A percentile compares a stretch with the other conserved stretches of the same genome.
These are phyloP conservation scores for Bauhinia variegata DNA, from an alignment of 306 rosid genomes.

Conservation along the genomic window DNA sequence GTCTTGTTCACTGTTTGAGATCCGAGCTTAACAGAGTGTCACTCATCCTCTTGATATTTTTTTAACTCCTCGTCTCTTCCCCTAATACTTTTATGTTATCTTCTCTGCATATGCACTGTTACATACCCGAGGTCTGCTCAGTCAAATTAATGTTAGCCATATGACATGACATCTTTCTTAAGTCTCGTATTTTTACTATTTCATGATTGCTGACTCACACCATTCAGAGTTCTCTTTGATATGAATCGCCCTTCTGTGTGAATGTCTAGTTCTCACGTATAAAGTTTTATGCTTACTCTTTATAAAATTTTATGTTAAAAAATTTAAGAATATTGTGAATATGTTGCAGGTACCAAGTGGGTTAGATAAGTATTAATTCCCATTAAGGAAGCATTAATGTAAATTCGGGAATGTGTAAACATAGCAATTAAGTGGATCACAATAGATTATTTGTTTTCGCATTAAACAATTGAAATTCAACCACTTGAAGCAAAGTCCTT, in stretches of 20 bases:
- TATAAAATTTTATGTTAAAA: too few relatives aligned
- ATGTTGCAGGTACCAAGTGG: too few relatives aligned
- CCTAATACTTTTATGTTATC: constrained; percentile 32
- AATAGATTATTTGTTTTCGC: background rate
- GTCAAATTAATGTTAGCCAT: constrained; percentile 35
- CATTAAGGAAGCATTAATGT: background rate
- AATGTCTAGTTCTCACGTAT: too few relatives aligned
- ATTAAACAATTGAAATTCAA: constrained; percentile 32
- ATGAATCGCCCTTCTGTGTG: too few relatives aligned
- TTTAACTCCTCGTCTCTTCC: constrained; percentile 48
- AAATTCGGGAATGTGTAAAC: constrained; percentile 25
- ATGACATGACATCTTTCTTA: constrained; percentile 7
- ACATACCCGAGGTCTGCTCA: constrained; percentile 39
- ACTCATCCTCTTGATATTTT: constrained; percentile 30
- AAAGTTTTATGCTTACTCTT: background rate
- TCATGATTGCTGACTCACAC: background rate
- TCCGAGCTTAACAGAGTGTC: constrained; percentile 74
- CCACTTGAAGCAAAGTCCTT: constrained; percentile 37
- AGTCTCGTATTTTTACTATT: background rate
- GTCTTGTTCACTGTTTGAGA: constrained; percentile 68
- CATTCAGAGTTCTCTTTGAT: background rate
- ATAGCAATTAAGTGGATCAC: constrained; percentile 23
- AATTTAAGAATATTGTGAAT: too few relatives aligned
- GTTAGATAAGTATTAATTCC: background rate
- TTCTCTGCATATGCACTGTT: constrained; percentile 29